Base-by-base conservation (phyloP, 2,329 filamentous ascomycete species). In the Penicillium sp. region DNA sequence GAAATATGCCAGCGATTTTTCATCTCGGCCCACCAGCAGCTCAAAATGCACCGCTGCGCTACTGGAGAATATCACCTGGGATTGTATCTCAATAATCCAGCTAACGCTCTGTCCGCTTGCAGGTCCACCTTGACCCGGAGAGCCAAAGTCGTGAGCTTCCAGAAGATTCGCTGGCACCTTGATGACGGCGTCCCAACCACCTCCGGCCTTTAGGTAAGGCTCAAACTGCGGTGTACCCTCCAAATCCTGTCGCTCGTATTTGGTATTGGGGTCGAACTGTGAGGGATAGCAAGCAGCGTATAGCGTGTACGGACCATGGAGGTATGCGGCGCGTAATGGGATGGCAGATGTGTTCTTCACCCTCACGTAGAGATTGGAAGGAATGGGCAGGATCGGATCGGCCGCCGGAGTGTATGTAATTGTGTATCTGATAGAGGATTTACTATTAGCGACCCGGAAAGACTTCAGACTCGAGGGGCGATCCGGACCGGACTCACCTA, bases 121-220 rank as follows among this genome's bases (percentile, higher is more conserved):
- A 7, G 66, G 55, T n/a, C 57, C 65, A 33, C 55, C 64, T 69
- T 88, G 84, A 45, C 90, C 60, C 7, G 51, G 53, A 45, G 57
- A 43, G 17, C 53, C 55, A 16, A 63, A 57, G 14, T 56, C 54
- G 35, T 64, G 59, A 14, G 61, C 58, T 17, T 61, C 50, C 41
- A 49, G 82, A 57, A 94, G 88, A 60, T 87, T 79, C 52, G 93
- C 88, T 0, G 93, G 93, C 0, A 99, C 87, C 5, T 85, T 80
- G 61, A 99, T 82, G 68, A 87, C 85, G 55, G 90, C 89, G 65
- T 86, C 84, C 89, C 92, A 99, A 43, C 83, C 86, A 7, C 91
- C 92, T 30, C 92, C 94, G 9, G 94, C 92, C 79, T 97, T 97
- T 69, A 99, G 83, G 79, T 96, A 93, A 44, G 94, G 93, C 75